phyloP scores from a whole-genome alignment of 192 early-diverging fungal genomes.

The Podila minutissima region DNA sequence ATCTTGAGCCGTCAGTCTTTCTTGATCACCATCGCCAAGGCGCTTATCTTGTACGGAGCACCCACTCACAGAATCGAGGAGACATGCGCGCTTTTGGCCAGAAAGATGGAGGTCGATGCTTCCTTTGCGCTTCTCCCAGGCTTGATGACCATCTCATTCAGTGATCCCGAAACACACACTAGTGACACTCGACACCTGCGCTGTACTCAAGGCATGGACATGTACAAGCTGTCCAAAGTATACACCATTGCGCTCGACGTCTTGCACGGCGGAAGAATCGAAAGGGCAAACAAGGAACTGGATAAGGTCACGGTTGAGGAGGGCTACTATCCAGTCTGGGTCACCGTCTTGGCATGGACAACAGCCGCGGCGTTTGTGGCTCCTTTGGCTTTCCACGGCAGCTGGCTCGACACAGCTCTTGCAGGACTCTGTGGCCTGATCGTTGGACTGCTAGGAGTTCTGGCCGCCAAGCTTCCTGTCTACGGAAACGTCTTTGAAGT shows the following conservation, averaged over 20 bases:
- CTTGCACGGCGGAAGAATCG: conserved; percentile 65
- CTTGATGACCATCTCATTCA: conserved; percentile 77
- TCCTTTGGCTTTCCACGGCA: conserved; percentile 64
- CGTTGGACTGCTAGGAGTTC: conserved; percentile 69
- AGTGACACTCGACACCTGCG: conserved; percentile 79
- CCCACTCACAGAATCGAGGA: conserved; percentile 75
- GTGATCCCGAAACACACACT: conserved; percentile 78
- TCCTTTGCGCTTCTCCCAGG: conserved; percentile 76
- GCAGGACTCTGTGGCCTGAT: conserved; percentile 50
- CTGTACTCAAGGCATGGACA: conserved; percentile 69
- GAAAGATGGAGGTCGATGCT: conserved; percentile 69
- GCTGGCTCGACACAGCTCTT: conserved; percentile 62
- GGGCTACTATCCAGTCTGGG: conserved; percentile 43
- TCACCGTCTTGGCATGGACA: conserved; percentile 44
- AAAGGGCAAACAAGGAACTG: conserved; percentile 64
- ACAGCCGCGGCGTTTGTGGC: conserved; percentile 59
- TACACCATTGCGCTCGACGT: conserved; percentile 74
- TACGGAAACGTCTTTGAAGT: conserved; percentile 81
- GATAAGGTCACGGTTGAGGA: conserved; percentile 59
- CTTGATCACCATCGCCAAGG: conserved; percentile 68
- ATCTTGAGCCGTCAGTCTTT: conserved; percentile 77
- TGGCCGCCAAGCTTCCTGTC: conserved; percentile 69
- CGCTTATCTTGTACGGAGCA: conserved; percentile 73
- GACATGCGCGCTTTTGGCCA: conserved; percentile 51
- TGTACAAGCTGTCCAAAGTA: conserved; percentile 71